Evolutionary conservation across 2,329 filamentous ascomycete genomes (phyloP), one percentile per base, ranked within the genome.

Genomic region (Berkeleyomyces rouxiae): DNA sequence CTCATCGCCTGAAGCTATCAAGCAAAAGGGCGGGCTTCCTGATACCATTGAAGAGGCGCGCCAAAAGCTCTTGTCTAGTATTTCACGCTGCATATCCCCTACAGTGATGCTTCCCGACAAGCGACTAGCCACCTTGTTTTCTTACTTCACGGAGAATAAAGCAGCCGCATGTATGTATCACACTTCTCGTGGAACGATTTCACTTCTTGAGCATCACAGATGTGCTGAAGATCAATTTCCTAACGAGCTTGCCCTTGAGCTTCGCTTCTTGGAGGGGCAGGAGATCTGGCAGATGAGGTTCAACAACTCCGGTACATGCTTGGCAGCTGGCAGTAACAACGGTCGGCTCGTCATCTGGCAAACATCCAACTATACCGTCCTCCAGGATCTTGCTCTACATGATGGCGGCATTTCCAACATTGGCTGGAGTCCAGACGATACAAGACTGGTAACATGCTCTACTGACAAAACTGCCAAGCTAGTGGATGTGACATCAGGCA

Each of bases 31-130:
- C 82, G 63, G 96, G 90, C 49, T 83, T 92, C 66, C 83, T 83
- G 66, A 76, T 79, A 13, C 75, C 97, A 3, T 79, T 97, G 23
- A 89, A 88, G 0, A 83, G 93, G 65, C 76, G 97, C 42, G 96
- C 91, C 33, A 89, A 88, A 93, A 76, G n/a, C 61, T 59, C 23
- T 60, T 61, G 65, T 71, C 61, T 75, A 63, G 46, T 51, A 40
- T 58, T 51, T 61, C 68, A 92, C 88, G 81, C 77, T 96, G 84
- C 63, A 95, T 99, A 71, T 96, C 93, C 1, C 92, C 93, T 0
- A 93, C 90, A 3, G 88, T 96, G 53, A 97, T 99, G 91, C 87
- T 99, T 62, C 93, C 93, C 1, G 89, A 96, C 70, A 88, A 93
- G 71, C 85, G 93, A 5, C 78, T 99, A 53, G 89, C 90, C 1